These are phyloP conservation scores for Eragrostis nindensis DNA, from an alignment of 176 grass and related monocot species.

Conservation along the genomic window DNA sequence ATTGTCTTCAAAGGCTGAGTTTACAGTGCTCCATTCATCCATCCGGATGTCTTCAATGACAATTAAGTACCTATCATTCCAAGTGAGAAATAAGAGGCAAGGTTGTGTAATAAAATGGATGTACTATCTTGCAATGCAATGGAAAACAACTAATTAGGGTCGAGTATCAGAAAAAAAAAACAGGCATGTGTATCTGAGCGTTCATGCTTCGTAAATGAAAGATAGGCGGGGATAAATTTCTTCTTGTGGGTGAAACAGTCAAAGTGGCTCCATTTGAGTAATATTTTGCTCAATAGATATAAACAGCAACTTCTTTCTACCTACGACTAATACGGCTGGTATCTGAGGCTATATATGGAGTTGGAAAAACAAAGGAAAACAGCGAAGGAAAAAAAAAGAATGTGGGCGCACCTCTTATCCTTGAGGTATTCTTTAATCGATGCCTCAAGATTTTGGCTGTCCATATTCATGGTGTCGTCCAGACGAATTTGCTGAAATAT, in stretches of 20 bases:
- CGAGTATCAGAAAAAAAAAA: no score
- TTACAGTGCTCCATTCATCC: slow-evolving; percentile 16
- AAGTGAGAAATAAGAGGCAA: neutral
- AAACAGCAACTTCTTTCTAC: no score
- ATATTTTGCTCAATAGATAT: no score
- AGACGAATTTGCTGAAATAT: slow-evolving; percentile 15
- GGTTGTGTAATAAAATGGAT: neutral
- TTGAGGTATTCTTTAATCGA: slow-evolving; percentile 21
- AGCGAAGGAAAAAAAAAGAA: neutral
- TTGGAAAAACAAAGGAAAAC: no score
- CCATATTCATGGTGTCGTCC: slow-evolving; percentile 19
- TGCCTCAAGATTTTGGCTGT: neutral
- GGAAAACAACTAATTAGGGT: neutral
- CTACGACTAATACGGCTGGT: no score
- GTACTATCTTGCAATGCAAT: neutral
- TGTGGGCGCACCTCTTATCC: slow-evolving; percentile 12
- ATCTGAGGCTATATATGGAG: no score
- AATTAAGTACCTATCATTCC: slow-evolving; percentile 38
- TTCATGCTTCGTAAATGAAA: no score
- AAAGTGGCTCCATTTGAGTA: no score
- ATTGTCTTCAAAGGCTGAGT: slow-evolving; percentile 8
- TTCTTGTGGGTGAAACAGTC: no score
- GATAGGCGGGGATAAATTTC: no score
- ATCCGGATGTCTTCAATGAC: slow-evolving; percentile 32
- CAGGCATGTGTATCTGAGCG: no score